A percentile compares a stretch with the other conserved stretches of the same genome.
phyloP scores from a whole-genome alignment of 1,284 basidiomycete genomes.

The Cystobasidium slooffiae region DNA sequence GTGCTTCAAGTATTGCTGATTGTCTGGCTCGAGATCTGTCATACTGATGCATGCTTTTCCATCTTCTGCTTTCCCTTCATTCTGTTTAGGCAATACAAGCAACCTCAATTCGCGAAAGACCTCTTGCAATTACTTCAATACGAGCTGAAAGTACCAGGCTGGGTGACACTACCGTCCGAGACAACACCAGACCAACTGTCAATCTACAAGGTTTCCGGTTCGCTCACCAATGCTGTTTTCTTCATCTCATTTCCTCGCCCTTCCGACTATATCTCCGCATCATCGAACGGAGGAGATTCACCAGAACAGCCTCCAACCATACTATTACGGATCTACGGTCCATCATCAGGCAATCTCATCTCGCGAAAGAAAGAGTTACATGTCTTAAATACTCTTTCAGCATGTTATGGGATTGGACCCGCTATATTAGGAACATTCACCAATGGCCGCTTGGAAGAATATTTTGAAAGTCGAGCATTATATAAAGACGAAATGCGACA shows the following conservation, averaged over 20 bases:
- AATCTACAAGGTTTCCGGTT: conserved; percentile 64
- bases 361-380: conserved; percentile 81
- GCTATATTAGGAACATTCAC: conserved; percentile 87
- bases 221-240: conserved; percentile 90
- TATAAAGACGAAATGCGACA: conserved; percentile 76
- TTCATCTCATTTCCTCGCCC: conserved; percentile 68
- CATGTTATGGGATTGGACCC: conserved; percentile 84
- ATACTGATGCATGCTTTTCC: too few species aligned
- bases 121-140: conserved; percentile 50
- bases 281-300: background rate
- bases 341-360: conserved; percentile 80
- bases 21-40: too few species aligned
- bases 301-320: conserved; percentile 65
- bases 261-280: conserved; percentile 49
- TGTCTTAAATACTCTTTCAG: conserved; percentile 82
- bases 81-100: conserved; percentile 74
- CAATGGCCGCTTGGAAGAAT: conserved; percentile 91
- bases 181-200: conserved; percentile 20
- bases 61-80: too few species aligned
- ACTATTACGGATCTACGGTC: conserved; percentile 85
- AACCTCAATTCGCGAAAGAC: conserved; percentile 64
- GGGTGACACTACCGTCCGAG: conserved; percentile 26
- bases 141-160: conserved; percentile 46
- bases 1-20: background rate
- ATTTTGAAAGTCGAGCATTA: conserved; percentile 82